Percentiles rank a stretch among this genome's conserved stretches.
These are phyloP conservation scores for Tylopilus intermedius DNA, from an alignment of 768 basidiomycete species.

Conservation along the genomic window DNA sequence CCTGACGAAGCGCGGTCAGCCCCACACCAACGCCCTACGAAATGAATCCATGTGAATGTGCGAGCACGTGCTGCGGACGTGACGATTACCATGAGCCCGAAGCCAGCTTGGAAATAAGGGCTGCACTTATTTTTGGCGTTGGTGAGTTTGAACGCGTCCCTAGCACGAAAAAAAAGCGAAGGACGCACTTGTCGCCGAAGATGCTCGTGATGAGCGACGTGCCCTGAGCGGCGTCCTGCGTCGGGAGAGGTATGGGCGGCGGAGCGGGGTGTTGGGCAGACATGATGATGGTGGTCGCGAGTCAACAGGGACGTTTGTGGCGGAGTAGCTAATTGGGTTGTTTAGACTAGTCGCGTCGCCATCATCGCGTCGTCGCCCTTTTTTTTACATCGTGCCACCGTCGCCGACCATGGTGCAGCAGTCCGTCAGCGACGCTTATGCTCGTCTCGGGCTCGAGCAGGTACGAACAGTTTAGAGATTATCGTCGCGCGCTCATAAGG, in stretches of 20 bases:
- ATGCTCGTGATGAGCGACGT: slow-evolving; percentile 38
- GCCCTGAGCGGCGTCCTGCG: slow-evolving; percentile 7
- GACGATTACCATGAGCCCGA: slow-evolving; percentile 83
- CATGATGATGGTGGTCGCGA: slow-evolving; percentile 15
- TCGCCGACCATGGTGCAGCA: slow-evolving; percentile 33
- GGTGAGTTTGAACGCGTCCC: slow-evolving; percentile 11
- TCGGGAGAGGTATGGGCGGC: slow-evolving; percentile 2
- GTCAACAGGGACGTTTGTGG: too few species aligned
- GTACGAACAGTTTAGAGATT: slow-evolving; percentile 27
- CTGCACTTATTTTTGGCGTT: slow-evolving; percentile 47
- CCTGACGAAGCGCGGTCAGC: slow-evolving; percentile 68
- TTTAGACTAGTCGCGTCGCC: slow-evolving; percentile 17
- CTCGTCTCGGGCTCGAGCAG: slow-evolving; percentile 49
- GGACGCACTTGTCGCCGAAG: slow-evolving; percentile 63
- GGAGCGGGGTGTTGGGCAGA: neutral
- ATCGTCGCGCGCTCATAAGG: slow-evolving; percentile 3
- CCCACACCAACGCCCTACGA: slow-evolving; percentile 85
- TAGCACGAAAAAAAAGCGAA: neutral
- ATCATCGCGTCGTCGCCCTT: slow-evolving; percentile 20
- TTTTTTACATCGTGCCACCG: slow-evolving; percentile 11
- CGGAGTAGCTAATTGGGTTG: slow-evolving; percentile 13
- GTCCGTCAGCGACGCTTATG: slow-evolving; percentile 36
- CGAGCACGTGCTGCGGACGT: neutral
- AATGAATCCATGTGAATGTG: neutral
- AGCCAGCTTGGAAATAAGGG: slow-evolving; percentile 96